Evolutionary conservation across 1,139 yeast species (phyloP), one percentile per base, ranked within the genome.

Genomic region (Pneumocystis murina): DNA sequence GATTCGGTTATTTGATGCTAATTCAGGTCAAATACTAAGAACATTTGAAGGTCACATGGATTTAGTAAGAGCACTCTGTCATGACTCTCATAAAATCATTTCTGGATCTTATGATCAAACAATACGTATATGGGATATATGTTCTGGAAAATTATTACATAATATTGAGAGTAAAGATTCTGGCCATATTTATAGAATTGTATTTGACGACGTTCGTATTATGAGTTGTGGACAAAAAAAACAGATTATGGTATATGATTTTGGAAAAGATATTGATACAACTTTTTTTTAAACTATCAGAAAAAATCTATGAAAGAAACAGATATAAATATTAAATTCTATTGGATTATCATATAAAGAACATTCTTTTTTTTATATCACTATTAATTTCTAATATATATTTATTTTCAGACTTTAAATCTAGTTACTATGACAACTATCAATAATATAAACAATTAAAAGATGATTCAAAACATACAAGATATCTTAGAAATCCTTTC

Each of bases 41-140:
- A 86, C 94, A 1, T 73, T 87, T 55, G 84, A 85, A 69, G 92
- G 91, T 8, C 87, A 86, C 54, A 48, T 62, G n/a, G 67, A 63
- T 24, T 61, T 65, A 33, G 65, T 65, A 36, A 61, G 67, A 10
- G 63, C 67, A 17, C 35, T 65, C 17, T 65, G 62, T 36, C 48
- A 63, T 28, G 65, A 65, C 54, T 30, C 28, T 41, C 61, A 64
- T 41, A 64, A 63, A 61, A 63, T 65, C 59, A 65, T 65, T 38
- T 59, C 63, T 61, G 67, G 67, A 5, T 62, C 65, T 33, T 65
- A 65, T 39, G 67, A 65, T 55, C 41, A 62, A 71, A 90, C 91
- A 61, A 85, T 92, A 30, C 54, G 61, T 60, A 61, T 65, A 17
- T 65, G 67, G 67, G 90, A 87, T 72, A 79, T 87, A 33, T 67